Percentiles rank a stretch among this genome's conserved stretches.
Conservation (phyloP, 202 grass and related monocot genomes). For the Setaria italica region DNA sequence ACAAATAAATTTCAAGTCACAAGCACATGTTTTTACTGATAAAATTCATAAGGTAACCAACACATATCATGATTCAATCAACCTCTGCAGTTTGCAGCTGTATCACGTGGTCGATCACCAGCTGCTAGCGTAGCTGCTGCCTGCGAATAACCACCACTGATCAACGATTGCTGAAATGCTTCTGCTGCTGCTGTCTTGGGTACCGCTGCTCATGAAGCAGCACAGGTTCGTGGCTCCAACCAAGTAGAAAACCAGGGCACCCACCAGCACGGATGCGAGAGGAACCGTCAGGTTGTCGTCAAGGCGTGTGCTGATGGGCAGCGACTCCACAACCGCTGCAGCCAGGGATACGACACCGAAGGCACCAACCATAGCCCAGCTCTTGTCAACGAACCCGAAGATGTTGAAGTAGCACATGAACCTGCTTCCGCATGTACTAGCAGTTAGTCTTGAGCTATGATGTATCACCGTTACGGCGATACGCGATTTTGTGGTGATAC, state of each 20-base stretch:
- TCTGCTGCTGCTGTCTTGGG: background rate
- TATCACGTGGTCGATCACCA: background rate
- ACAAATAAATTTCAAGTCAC: background rate
- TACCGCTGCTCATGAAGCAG: constrained; percentile 37
- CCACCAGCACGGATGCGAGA: constrained; percentile 49
- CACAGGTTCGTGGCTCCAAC: constrained; percentile 33
- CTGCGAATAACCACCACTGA: constrained; percentile 12
- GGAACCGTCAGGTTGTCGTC: constrained; percentile 91
- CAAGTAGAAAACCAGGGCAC: constrained; percentile 56
- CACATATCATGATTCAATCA: background rate
- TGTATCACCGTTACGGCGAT: too few relatives aligned
- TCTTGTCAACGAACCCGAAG: constrained; percentile 73
- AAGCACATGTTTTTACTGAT: background rate
- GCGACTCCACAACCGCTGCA: constrained; percentile 69
- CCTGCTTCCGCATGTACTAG: constrained; percentile 17
- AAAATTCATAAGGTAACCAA: background rate
- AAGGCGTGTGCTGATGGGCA: constrained; percentile 70
- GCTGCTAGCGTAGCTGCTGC: background rate
- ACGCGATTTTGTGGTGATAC: too few relatives aligned
- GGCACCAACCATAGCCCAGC: constrained; percentile 53
- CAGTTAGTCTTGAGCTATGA: background rate
- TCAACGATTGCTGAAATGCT: background rate
- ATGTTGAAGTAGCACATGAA: constrained; percentile 84
- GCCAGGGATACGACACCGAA: constrained; percentile 63
- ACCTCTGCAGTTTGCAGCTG: background rate